Evolutionary conservation across 345 rosid species (phyloP).

Genomic region (Citrus australasica): DNA sequence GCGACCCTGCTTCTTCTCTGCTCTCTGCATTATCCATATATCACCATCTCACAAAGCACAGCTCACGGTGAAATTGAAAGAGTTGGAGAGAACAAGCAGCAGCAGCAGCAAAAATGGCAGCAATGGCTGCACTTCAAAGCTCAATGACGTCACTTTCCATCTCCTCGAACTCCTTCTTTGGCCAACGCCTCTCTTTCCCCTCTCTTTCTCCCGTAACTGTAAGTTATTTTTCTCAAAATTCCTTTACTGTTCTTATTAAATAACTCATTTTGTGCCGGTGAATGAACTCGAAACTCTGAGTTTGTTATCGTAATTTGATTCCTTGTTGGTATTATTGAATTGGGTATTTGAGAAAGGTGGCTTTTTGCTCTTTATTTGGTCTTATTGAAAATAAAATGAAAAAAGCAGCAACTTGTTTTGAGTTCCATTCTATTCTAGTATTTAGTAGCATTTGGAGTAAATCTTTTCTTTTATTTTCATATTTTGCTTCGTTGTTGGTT

Average conservation of each 20-base stretch:
- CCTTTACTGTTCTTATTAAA: background rate
- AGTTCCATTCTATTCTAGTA: background rate
- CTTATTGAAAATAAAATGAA: background rate
- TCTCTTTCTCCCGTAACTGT: slow-evolving; percentile 42
- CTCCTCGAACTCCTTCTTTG: slow-evolving; percentile 58
- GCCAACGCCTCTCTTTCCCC: slow-evolving; percentile 56
- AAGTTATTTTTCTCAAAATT: slow-evolving; percentile 13
- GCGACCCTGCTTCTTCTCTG: background rate
- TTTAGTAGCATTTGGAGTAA: background rate
- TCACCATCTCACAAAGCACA: slow-evolving; percentile 5
- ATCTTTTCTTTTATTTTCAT: background rate
- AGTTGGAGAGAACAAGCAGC: slow-evolving; percentile 22
- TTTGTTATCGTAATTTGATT: background rate
- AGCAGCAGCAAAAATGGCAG: slow-evolving; percentile 42
- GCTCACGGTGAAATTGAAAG: slow-evolving; percentile 7
- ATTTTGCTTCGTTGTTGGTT: background rate
- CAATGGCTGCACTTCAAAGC: slow-evolving; percentile 77
- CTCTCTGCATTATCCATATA: slow-evolving; percentile 23
- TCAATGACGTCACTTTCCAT: slow-evolving; percentile 63
- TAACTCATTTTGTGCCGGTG: background rate
- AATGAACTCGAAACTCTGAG: background rate
- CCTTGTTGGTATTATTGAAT: background rate
- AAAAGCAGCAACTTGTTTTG: background rate
- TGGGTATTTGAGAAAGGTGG: slow-evolving; percentile 17
- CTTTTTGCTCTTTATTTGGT: background rate